Base-by-base conservation (phyloP, 1,284 basidiomycete genomes). In the Apiotrichum domesticum region DNA sequence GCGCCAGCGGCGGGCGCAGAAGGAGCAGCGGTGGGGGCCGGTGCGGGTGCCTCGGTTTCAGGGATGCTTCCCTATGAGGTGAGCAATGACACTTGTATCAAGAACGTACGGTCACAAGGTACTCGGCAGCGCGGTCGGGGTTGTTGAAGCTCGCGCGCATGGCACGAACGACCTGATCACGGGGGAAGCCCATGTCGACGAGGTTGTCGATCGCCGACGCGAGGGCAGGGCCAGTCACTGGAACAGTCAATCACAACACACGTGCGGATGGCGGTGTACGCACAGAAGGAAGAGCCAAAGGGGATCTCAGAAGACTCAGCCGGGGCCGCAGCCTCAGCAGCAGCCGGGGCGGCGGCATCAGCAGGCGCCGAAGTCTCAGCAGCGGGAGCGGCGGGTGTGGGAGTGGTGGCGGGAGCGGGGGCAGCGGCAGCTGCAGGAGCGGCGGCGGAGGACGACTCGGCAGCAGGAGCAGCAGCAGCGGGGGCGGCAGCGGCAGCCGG, bases 61-160 rank as follows among this genome's bases (percentile, higher is more conserved):
- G 73, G 73, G 42, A 75, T 75, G 59, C 72, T 66, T 14, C 73
- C 73, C 70, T 74, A 39, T 39, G 37, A 39, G 62, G 59, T 41
- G 6, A 2, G 15, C 41, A 15, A 33, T n/a, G 8, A 3, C 32
- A 3, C 5, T 6, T 7, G 21, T 21, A 21, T 21, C 21, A 21
- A 21, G 21, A 21, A 80, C 87, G 69, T 66, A 94, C 94, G 62
- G 76, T 96, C 84, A 98, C 88, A 51, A 99, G 80, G 77, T 98
- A 98, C 76, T 99, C 96, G 34, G 94, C 94, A 6, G 96, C 96
- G 45, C 96, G 85, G 69, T 98, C 94, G 2, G 96, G 91, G 77
- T 99, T 98, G 79, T 99, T 99, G 79, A 85, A 99, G 71, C 90
- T 94, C 29, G 94, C 95, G 58, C 90, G 84, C 75, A 99, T 77